These are phyloP conservation scores for Gossypium trilobum DNA, from an alignment of 441 rosid species.

Conservation along the genomic window DNA sequence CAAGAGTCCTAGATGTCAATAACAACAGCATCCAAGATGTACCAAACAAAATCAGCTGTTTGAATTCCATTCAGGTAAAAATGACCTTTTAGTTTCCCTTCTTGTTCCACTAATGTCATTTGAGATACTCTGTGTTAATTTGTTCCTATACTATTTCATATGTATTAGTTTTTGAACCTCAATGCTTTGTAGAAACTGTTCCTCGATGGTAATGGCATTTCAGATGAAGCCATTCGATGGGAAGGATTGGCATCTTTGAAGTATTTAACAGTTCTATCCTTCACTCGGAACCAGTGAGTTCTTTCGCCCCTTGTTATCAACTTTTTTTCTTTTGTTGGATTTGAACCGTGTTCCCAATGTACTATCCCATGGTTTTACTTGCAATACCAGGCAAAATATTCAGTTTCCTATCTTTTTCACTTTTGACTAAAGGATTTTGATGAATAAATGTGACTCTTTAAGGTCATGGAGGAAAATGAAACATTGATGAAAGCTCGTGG, in stretches of 20 bases:
- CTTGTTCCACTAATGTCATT: constrained; percentile 6
- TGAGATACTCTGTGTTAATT: constrained; percentile 3
- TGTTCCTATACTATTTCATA: background rate
- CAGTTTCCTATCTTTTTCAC: background rate
- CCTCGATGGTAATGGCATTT: constrained; percentile 53
- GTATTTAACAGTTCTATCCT: constrained; percentile 16
- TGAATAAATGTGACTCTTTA: background rate
- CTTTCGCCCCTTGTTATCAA: background rate
- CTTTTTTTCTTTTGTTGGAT: background rate
- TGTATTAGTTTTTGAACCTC: constrained; percentile 1
- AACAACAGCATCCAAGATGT: constrained; percentile 49
- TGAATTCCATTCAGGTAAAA: constrained; percentile 49
- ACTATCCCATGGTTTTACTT: background rate
- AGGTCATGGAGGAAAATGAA: background rate
- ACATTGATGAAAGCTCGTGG: background rate
- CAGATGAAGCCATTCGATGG: constrained; percentile 59
- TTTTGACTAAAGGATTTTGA: background rate
- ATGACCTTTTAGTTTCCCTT: background rate
- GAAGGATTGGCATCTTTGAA: constrained; percentile 46
- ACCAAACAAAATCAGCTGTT: constrained; percentile 40
- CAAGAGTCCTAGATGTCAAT: constrained; percentile 55
- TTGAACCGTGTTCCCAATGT: background rate
- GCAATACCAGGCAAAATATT: background rate
- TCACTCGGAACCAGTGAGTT: constrained; percentile 53
- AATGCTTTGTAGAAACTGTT: constrained; percentile 45